phyloP scores from a whole-genome alignment of 148 eudicot species.

The Vaccinium macrocarpon region DNA sequence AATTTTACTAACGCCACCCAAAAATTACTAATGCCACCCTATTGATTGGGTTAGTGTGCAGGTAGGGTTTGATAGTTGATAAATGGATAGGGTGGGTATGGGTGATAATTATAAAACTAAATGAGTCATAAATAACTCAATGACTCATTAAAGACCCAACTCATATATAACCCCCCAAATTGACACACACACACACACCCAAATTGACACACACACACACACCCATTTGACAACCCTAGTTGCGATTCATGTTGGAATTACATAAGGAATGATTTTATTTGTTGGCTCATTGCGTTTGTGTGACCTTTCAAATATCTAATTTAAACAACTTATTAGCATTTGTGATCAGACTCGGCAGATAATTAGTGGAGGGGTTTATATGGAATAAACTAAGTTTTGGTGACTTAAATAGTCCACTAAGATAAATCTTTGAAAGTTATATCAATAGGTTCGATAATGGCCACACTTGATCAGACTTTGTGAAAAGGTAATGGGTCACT shows the following conservation, averaged over 20 bases:
- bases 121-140: too few species aligned
- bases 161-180: too few species aligned
- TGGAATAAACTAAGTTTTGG: not conserved
- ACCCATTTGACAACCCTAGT: too few species aligned
- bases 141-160: too few species aligned
- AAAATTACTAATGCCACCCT: too few species aligned
- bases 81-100: too few species aligned
- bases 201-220: too few species aligned
- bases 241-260: not conserved
- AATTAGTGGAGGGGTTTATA: not conserved
- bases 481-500: not conserved
- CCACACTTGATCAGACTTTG: not conserved
- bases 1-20: too few species aligned
- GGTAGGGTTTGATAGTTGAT: too few species aligned
- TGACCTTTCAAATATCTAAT: not conserved
- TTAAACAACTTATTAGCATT: not conserved
- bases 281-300: not conserved
- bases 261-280: not conserved
- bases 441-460: not conserved
- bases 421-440: not conserved
- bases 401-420: not conserved
- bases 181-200: too few species aligned
- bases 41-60: too few species aligned
- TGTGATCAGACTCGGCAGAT: not conserved
- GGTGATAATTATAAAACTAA: too few species aligned